Percentiles rank a stretch among this genome's conserved stretches.
Conservation (phyloP, 257 asterid species). For the Verbena officinalis region DNA sequence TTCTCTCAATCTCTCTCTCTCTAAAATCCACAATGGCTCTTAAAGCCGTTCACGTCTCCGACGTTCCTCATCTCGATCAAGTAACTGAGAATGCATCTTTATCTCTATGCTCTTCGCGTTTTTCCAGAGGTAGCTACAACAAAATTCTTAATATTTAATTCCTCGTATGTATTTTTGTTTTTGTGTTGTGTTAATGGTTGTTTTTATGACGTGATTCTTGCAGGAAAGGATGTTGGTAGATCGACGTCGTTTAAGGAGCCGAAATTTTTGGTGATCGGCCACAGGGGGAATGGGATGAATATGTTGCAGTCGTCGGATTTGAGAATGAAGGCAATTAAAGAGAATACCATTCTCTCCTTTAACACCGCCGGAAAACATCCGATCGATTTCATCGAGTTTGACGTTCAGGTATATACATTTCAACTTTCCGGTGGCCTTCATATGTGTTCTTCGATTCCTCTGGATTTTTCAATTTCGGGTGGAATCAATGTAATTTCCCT, state of each 20-base stretch:
- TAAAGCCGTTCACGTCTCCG: slow-evolving; percentile 86
- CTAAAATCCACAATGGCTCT: slow-evolving; percentile 61
- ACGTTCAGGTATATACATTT: slow-evolving; percentile 73
- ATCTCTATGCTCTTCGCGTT: slow-evolving; percentile 50
- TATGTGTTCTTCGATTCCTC: not conserved
- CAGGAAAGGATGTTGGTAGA: slow-evolving; percentile 53
- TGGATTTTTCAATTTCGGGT: not conserved
- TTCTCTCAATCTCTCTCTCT: slow-evolving; percentile 3
- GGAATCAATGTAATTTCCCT: slow-evolving; percentile 19
- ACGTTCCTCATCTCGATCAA: slow-evolving; percentile 84
- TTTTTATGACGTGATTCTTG: not conserved
- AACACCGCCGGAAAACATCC: slow-evolving; percentile 72
- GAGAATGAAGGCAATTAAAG: slow-evolving; percentile 78
- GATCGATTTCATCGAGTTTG: slow-evolving; percentile 88
- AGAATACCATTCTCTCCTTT: slow-evolving; percentile 83
- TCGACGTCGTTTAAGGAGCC: slow-evolving; percentile 49
- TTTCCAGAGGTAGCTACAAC: slow-evolving; percentile 41
- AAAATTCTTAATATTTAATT: not conserved
- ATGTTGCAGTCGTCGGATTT: slow-evolving; percentile 77
- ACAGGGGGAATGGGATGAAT: slow-evolving; percentile 96
- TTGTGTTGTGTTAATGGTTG: not conserved
- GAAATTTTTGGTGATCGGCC: slow-evolving; percentile 85
- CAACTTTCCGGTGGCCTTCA: not conserved
- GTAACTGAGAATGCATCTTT: slow-evolving; percentile 64
- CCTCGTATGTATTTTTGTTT: not conserved